These are phyloP conservation scores for Trichosanthes truncata DNA, from an alignment of 306 rosid genomes.

Conservation along the genomic window DNA sequence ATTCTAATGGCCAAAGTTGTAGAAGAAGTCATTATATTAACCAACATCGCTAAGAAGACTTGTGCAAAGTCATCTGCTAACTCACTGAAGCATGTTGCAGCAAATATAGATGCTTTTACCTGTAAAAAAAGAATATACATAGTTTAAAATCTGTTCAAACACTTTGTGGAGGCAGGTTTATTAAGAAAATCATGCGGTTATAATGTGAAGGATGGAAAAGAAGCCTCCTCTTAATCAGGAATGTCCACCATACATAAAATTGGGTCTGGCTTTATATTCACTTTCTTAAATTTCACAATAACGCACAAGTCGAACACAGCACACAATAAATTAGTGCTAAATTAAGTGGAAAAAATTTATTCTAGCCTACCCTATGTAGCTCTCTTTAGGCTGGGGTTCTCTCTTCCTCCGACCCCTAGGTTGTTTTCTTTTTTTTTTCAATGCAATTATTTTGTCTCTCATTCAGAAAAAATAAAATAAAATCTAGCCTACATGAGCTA, in stretches of 20 bases:
- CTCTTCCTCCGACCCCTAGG: neutral
- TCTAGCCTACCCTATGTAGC: too few relatives aligned
- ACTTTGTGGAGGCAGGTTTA: neutral
- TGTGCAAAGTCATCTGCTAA: conserved; percentile 67
- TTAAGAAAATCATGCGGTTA: neutral
- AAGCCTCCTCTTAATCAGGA: neutral
- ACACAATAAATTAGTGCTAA: neutral
- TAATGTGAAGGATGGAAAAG: neutral
- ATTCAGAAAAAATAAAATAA: too few relatives aligned
- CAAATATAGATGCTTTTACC: conserved; percentile 70
- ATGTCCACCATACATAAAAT: neutral
- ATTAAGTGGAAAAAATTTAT: too few relatives aligned
- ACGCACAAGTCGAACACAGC: neutral
- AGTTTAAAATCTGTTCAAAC: conserved; percentile 10
- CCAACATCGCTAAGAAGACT: conserved; percentile 52
- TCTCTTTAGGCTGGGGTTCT: neutral
- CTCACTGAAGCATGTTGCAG: conserved; percentile 77
- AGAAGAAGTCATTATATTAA: conserved; percentile 39
- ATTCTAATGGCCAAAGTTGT: conserved; percentile 34
- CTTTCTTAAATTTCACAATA: neutral
- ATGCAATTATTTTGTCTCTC: too few relatives aligned
- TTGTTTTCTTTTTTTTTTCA: too few relatives aligned
- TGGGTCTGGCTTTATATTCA: neutral
- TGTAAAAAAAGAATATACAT: conserved; percentile 20
- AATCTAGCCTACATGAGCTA: neutral